Evolutionary conservation across 192 early-diverging fungal species (phyloP).

Genomic region (Coemansia sp.): DNA sequence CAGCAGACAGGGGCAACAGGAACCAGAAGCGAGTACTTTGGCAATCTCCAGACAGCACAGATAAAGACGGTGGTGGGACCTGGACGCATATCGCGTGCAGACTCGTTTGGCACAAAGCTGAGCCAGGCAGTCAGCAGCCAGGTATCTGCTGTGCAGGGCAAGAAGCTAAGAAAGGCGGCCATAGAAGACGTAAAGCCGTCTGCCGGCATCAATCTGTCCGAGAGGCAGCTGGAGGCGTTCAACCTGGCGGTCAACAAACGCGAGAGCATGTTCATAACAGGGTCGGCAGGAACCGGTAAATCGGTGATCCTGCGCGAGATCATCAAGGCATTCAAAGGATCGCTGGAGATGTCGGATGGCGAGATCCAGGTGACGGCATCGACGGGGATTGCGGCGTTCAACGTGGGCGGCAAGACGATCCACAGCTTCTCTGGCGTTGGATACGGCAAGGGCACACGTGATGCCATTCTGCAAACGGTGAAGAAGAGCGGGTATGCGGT

Average conservation of each 20-base stretch:
- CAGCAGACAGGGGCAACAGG: constrained; percentile 5
- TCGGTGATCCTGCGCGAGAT: constrained; percentile 48
- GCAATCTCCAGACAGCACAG: neutral
- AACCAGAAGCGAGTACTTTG: constrained; percentile 29
- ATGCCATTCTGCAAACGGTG: constrained; percentile 33
- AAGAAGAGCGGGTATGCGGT: constrained; percentile 35
- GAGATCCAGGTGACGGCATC: constrained; percentile 66
- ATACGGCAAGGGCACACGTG: constrained; percentile 44
- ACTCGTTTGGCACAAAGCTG: constrained; percentile 6
- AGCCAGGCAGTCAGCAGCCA: constrained; percentile 2
- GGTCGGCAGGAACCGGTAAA: constrained; percentile 70
- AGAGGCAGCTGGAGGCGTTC: constrained; percentile 62
- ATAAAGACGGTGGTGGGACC: neutral
- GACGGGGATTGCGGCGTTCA: constrained; percentile 80
- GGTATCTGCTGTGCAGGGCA: neutral
- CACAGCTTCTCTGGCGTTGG: constrained; percentile 74
- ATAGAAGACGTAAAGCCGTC: neutral
- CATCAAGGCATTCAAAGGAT: constrained; percentile 28
- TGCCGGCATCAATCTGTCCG: constrained; percentile 25
- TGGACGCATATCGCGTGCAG: neutral
- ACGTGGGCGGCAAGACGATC: constrained; percentile 72
- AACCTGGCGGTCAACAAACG: constrained; percentile 58
- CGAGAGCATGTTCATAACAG: constrained; percentile 71
- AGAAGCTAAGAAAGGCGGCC: neutral
- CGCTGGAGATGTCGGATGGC: neutral